Conservation (phyloP, 73 alveolate species). For the Stentor coeruleus region DNA sequence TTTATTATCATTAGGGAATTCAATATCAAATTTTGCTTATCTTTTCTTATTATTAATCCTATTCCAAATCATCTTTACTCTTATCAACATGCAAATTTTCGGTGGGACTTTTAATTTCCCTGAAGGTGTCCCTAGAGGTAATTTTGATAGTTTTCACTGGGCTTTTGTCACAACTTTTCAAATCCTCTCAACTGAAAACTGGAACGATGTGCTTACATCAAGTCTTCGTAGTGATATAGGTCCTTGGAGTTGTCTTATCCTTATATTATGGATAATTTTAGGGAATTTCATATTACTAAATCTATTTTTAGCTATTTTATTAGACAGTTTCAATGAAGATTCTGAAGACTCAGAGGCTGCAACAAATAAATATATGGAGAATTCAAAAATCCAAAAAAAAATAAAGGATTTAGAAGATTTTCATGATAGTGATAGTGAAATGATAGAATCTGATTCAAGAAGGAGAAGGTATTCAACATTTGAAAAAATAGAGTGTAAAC, state of each 20-base stretch:
- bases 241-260: conserved; percentile 41
- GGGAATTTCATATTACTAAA: conserved; percentile 93
- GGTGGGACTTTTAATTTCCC: conserved; percentile 39
- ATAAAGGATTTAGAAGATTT: neutral
- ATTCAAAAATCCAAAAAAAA: neutral
- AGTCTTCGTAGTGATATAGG: conserved; percentile 26
- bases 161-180: conserved; percentile 48
- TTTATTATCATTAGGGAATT: conserved; percentile 63
- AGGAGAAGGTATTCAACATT: neutral
- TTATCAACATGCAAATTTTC: conserved; percentile 26
- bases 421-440: conserved; percentile 5
- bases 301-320: conserved; percentile 86
- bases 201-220: conserved; percentile 47
- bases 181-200: conserved; percentile 57
- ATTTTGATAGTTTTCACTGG: conserved; percentile 56
- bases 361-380: neutral
- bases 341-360: conserved; percentile 22
- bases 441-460: neutral
- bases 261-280: conserved; percentile 86
- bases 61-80: conserved; percentile 21
- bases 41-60: conserved; percentile 71
- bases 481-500: neutral
- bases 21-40: conserved; percentile 24
- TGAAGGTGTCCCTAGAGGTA: conserved; percentile 38
- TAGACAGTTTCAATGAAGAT: conserved; percentile 65